Evolutionary conservation across 2,329 filamentous ascomycete species (phyloP).

Genomic region (Alternaria postmessia): DNA sequence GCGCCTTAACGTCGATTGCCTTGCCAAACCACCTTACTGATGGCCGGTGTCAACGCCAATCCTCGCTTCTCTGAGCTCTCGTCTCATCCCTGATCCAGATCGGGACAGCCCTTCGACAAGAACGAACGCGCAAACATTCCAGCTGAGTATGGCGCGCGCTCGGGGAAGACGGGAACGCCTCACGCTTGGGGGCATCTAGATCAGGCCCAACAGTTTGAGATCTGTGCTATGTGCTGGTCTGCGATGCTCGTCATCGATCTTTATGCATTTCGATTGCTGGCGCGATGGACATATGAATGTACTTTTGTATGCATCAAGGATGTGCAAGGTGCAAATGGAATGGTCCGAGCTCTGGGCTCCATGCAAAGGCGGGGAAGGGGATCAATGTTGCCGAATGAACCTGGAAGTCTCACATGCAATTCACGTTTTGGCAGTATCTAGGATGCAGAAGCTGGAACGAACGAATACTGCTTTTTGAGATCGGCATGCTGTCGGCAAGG

Average conservation of each 20-base stretch:
- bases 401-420: conserved; percentile 1
- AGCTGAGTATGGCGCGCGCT: neutral
- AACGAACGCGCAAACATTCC: neutral
- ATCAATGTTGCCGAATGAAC: neutral
- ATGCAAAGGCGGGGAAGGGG: conserved; percentile 5
- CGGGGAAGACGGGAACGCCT: neutral
- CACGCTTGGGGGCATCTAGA: conserved; percentile 3
- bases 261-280: conserved; percentile 2
- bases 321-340: neutral
- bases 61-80: conserved; percentile 3
- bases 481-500: conserved; percentile 6
- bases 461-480: conserved; percentile 4
- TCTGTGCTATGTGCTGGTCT: neutral
- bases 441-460: conserved; percentile 2
- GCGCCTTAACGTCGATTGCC: conserved; percentile 1
- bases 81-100: conserved; percentile 7
- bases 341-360: neutral
- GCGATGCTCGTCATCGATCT: neutral
- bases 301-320: conserved; percentile 4
- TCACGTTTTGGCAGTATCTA: conserved; percentile 1
- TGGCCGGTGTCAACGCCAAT: neutral
- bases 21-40: neutral
- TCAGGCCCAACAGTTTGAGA: conserved; percentile 5
- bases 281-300: neutral
- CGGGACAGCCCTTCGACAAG: neutral